A percentile compares a stretch with the other conserved stretches of the same genome.
These are phyloP conservation scores for Fusarium camptoceras DNA, from an alignment of 2,329 filamentous ascomycete species.

Conservation along the genomic window DNA sequence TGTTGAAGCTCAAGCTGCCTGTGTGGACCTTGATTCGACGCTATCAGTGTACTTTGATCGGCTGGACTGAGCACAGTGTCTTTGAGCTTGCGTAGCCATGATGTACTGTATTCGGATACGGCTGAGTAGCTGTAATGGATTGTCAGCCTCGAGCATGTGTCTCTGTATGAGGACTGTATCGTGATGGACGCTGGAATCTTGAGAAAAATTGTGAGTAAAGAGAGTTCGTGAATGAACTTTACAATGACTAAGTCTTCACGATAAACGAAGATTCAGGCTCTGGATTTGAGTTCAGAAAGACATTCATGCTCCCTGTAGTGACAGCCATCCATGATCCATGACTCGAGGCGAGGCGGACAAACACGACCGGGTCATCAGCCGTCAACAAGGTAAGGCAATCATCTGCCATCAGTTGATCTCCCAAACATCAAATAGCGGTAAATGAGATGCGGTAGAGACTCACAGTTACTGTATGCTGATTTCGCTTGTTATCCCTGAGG, in stretches of 20 bases:
- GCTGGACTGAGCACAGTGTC: slow-evolving; percentile 24
- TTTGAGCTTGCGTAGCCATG: slow-evolving; percentile 25
- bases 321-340: slow-evolving; percentile 29
- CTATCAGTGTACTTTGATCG: slow-evolving; percentile 33
- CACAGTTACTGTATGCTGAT: neutral
- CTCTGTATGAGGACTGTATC: neutral
- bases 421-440: slow-evolving; percentile 18
- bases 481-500: neutral
- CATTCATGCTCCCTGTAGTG: slow-evolving; percentile 24
- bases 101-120: slow-evolving; percentile 31
- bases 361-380: slow-evolving; percentile 21
- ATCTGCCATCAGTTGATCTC: slow-evolving; percentile 16
- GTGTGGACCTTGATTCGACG: slow-evolving; percentile 16
- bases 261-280: neutral
- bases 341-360: slow-evolving; percentile 39
- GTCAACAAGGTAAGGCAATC: slow-evolving; percentile 35
- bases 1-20: slow-evolving; percentile 36
- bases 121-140: slow-evolving; percentile 28
- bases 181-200: neutral
- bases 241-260: too few species aligned
- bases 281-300: neutral
- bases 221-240: neutral
- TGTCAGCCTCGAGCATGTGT: neutral
- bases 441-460: neutral
- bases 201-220: neutral